phyloP scores from a whole-genome alignment of 495 filamentous ascomycete genomes.

The Friedmanniomyces endolithicus region DNA sequence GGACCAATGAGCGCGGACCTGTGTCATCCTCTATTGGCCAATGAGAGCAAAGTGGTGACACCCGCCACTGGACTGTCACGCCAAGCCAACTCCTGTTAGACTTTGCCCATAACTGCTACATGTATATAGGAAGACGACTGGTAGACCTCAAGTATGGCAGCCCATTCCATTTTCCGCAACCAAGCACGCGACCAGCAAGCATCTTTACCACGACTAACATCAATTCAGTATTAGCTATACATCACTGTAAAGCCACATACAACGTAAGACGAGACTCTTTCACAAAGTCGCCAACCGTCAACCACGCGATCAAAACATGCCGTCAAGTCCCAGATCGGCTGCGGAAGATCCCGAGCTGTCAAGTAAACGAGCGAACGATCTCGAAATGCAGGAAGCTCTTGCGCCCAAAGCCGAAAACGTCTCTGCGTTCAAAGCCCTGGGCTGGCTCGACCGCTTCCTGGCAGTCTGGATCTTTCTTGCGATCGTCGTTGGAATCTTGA shows the following conservation, averaged over 20 bases:
- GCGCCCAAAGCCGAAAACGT: constrained; percentile 4
- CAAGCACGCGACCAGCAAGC: too few relatives aligned
- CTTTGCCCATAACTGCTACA: not conserved
- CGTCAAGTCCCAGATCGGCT: not conserved
- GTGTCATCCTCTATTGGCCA: not conserved
- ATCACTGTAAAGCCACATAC: too few relatives aligned
- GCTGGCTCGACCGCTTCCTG: constrained; percentile 58
- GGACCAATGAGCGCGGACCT: not conserved
- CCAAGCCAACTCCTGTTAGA: not conserved
- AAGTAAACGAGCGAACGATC: not conserved
- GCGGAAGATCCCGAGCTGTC: not conserved
- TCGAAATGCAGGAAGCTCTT: constrained; percentile 2
- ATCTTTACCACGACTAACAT: too few relatives aligned
- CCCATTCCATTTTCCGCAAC: too few relatives aligned
- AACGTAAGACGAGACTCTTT: not conserved
- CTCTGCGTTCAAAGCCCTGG: constrained; percentile 42
- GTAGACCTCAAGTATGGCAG: not conserved
- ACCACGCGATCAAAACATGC: not conserved
- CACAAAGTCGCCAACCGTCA: not conserved
- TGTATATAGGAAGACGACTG: not conserved
- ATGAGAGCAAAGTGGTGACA: not conserved
- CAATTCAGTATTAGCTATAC: too few relatives aligned
- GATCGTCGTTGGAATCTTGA: constrained; percentile 63
- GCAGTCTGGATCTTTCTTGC: constrained; percentile 74
- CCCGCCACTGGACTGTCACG: too few relatives aligned